phyloP scores from a whole-genome alignment of 495 filamentous ascomycete genomes.

The Tuber calosporum region DNA sequence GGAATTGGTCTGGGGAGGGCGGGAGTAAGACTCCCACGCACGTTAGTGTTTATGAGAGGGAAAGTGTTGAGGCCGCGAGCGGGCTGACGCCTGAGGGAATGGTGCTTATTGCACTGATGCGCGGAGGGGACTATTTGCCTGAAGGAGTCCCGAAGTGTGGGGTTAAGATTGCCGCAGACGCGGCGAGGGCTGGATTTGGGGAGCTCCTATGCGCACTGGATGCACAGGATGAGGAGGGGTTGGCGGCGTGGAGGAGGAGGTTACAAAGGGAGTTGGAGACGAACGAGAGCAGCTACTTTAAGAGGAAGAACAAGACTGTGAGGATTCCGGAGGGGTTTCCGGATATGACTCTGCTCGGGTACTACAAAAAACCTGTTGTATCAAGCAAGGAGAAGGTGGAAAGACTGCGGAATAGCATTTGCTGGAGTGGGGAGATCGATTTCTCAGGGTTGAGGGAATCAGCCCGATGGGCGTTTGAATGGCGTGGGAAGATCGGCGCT shows the following conservation, averaged over 20 bases:
- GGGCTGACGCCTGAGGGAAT: constrained; percentile 77
- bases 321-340: constrained; percentile 77
- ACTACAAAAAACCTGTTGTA: constrained; percentile 78
- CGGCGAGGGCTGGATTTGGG: constrained; percentile 82
- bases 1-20: constrained; percentile 75
- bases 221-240: constrained; percentile 47
- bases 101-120: constrained; percentile 91
- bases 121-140: constrained; percentile 89
- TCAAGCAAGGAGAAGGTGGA: constrained; percentile 57
- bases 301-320: constrained; percentile 63
- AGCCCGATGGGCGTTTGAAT: constrained; percentile 73
- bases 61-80: constrained; percentile 48
- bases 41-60: constrained; percentile 66
- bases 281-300: constrained; percentile 79
- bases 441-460: constrained; percentile 62
- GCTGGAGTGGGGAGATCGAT: constrained; percentile 62
- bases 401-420: constrained; percentile 50
- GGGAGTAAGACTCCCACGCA: constrained; percentile 68
- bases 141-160: constrained; percentile 84
- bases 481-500: constrained; percentile 69
- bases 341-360: constrained; percentile 65
- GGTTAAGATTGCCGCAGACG: constrained; percentile 77
- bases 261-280: constrained; percentile 67
- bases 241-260: constrained; percentile 66
- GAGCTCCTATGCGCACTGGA: constrained; percentile 60